Percentiles rank a stretch among this genome's conserved stretches.
These are phyloP conservation scores for Ophiostoma populinum DNA, from an alignment of 2,329 filamentous ascomycete genomes.

Conservation along the genomic window DNA sequence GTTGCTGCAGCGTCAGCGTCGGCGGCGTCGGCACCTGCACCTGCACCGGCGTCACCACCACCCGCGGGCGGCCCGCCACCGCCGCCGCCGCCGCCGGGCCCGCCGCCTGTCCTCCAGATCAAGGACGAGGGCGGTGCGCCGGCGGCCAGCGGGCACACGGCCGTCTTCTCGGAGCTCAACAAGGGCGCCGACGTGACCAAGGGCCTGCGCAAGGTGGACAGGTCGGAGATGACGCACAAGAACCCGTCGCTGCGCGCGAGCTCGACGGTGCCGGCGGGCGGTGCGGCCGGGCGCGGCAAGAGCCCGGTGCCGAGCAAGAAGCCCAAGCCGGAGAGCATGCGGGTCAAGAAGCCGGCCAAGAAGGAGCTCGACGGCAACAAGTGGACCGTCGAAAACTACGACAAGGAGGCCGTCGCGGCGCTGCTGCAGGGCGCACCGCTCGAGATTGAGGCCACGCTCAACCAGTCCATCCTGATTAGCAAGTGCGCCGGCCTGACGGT, in stretches of 20 bases:
- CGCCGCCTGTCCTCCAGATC: constrained; percentile 47
- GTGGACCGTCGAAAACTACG: constrained; percentile 92
- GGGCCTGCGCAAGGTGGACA: constrained; percentile 81
- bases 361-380: constrained; percentile 78
- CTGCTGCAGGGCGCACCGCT: constrained; percentile 30
- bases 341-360: constrained; percentile 62
- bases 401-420: constrained; percentile 40
- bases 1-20: constrained; percentile 30
- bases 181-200: constrained; percentile 77
- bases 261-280: constrained; percentile 47
- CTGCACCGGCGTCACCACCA: constrained; percentile 34
- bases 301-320: constrained; percentile 79
- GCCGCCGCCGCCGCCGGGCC: constrained; percentile 54
- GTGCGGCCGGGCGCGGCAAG: constrained; percentile 40
- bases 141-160: constrained; percentile 24
- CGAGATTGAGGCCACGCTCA: constrained; percentile 64
- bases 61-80: constrained; percentile 35
- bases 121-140: constrained; percentile 30
- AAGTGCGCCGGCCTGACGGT: constrained; percentile 84
- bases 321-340: constrained; percentile 73
- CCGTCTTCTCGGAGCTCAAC: constrained; percentile 81
- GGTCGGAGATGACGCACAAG: constrained; percentile 95
- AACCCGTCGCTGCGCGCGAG: constrained; percentile 70
- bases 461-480: constrained; percentile 81
- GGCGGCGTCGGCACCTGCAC: constrained; percentile 14